These are phyloP conservation scores for Coemansia biformis DNA, from an alignment of 192 early-diverging fungal species.

Conservation along the genomic window DNA sequence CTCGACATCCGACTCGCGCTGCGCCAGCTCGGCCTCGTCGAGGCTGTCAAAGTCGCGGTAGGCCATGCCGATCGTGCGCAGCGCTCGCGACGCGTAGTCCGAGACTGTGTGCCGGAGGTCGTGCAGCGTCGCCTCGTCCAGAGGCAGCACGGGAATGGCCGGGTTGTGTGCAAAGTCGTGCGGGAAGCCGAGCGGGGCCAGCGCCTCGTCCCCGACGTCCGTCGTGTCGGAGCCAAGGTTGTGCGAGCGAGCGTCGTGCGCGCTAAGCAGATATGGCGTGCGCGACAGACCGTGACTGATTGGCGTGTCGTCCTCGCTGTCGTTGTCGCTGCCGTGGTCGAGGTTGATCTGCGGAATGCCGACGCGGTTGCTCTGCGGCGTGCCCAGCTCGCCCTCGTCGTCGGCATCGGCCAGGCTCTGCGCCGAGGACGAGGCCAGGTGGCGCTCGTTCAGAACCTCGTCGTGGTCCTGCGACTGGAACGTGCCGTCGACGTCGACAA, in stretches of 20 bases:
- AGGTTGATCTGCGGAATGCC: conserved; percentile 50
- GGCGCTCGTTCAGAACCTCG: conserved; percentile 31
- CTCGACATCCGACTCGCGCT: conserved; percentile 38
- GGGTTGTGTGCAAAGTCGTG: conserved; percentile 47
- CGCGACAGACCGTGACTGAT: background rate
- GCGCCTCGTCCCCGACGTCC: conserved; percentile 34
- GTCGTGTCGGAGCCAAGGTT: conserved; percentile 43
- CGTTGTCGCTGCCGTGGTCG: conserved; percentile 42
- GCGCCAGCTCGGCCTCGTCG: conserved; percentile 44
- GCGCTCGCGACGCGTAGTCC: conserved; percentile 56
- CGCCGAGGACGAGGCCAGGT: background rate
- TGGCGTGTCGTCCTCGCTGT: background rate
- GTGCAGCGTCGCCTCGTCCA: conserved; percentile 48
- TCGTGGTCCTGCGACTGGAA: conserved; percentile 47
- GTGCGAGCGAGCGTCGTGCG: conserved; percentile 37
- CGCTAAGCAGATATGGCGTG: conserved; percentile 37
- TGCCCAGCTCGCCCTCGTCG: conserved; percentile 10
- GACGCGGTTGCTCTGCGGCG: conserved; percentile 6
- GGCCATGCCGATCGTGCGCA: conserved; percentile 87
- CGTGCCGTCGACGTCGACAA: conserved; percentile 53
- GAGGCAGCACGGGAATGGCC: conserved; percentile 41
- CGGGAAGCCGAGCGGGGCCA: conserved; percentile 18
- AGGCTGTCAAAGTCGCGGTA: conserved; percentile 76
- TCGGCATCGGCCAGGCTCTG: conserved; percentile 8
- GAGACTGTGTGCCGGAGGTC: conserved; percentile 42